Conservation (phyloP, 306 rosid genomes). For the Gastrolobium bilobum region DNA sequence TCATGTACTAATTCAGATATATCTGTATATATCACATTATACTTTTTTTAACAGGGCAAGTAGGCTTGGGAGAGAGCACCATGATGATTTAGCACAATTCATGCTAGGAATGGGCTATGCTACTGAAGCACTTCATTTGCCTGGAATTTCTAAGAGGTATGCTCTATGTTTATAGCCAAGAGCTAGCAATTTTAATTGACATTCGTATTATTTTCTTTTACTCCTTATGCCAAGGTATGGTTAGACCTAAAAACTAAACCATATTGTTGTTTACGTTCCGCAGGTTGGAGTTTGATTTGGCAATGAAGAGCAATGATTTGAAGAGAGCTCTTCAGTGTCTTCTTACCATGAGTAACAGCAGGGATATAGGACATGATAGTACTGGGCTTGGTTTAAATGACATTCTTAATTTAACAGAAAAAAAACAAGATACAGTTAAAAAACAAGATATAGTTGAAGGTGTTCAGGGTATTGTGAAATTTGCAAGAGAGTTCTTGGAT, state of each 20-base stretch:
- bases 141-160: conserved; percentile 98
- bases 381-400: conserved; percentile 91
- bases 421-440: conserved; percentile 69
- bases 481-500: conserved; percentile 93
- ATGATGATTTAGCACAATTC: conserved; percentile 97
- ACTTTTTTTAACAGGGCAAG: conserved; percentile 83
- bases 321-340: conserved; percentile 99
- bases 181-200: conserved; percentile 29
- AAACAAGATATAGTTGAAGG: conserved; percentile 85
- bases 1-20: conserved; percentile 4
- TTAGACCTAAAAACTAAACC: conserved; percentile 28
- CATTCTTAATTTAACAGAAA: conserved; percentile 87
- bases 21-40: conserved; percentile 43
- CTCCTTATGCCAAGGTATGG: conserved; percentile 34
- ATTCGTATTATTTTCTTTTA: conserved; percentile 22
- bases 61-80: conserved; percentile 98
- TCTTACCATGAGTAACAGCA: conserved; percentile 98
- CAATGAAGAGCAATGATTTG: conserved; percentile 95
- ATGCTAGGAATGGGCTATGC: conserved; percentile 99
- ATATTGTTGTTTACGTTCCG: conserved; percentile 36
- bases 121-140: conserved; percentile 95
- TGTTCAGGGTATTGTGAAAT: conserved; percentile 95
- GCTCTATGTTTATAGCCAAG: conserved; percentile 42
- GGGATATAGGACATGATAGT: conserved; percentile 84
- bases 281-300: conserved; percentile 98